Conservation (phyloP, 768 basidiomycete species). For the Baorangia bicolor region DNA sequence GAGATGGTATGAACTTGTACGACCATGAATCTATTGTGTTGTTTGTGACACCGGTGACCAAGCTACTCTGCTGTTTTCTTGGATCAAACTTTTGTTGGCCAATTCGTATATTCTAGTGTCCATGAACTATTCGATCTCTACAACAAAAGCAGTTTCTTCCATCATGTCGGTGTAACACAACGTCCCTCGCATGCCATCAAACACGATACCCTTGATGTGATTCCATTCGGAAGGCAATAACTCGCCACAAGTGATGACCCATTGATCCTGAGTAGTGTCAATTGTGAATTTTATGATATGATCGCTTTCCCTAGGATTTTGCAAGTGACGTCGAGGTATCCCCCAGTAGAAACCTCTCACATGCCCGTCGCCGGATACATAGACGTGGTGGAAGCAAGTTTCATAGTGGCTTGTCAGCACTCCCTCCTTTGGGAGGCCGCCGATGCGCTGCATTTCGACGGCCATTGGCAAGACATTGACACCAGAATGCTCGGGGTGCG, state of each 20-base stretch:
- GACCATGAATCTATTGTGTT: not conserved
- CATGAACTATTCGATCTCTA: no score
- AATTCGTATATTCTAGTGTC: no score
- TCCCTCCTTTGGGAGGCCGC: not conserved
- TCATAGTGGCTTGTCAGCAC: not conserved
- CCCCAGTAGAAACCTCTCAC: not conserved
- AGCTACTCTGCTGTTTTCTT: no score
- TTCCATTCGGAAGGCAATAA: not conserved
- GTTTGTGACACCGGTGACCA: no score
- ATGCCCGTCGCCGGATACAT: not conserved
- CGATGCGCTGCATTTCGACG: not conserved
- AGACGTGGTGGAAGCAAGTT: not conserved
- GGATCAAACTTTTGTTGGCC: no score
- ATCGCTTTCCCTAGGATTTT: not conserved
- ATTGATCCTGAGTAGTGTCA: constrained; percentile 1
- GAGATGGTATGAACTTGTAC: no score
- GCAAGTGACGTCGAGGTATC: no score
- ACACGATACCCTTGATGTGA: no score
- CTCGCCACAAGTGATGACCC: not conserved
- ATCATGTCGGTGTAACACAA: no score
- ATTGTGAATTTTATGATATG: constrained; percentile 2
- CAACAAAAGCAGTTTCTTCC: no score
- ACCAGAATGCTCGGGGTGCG: not conserved
- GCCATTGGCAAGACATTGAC: not conserved
- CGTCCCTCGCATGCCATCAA: no score